Evolutionary conservation across 345 rosid genomes (phyloP).

Genomic region (Salix caprea): DNA sequence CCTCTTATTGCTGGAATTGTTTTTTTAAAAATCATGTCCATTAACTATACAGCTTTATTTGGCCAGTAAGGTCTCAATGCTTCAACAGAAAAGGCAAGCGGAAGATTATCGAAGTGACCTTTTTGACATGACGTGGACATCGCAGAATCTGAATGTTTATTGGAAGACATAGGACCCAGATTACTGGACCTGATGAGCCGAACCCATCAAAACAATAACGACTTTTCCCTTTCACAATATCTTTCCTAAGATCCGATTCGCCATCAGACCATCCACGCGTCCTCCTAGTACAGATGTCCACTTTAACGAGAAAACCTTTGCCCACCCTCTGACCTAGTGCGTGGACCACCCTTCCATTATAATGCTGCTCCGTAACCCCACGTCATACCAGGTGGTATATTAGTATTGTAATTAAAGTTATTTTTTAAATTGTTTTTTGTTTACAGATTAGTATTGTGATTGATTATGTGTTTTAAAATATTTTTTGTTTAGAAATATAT

Average conservation of each 20-base stretch:
- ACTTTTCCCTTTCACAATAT: background rate
- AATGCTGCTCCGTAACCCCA: no score
- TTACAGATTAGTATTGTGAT: no score
- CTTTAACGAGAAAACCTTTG: background rate
- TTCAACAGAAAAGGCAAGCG: no score
- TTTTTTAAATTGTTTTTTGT: no score
- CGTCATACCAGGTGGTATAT: no score
- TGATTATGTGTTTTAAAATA: no score
- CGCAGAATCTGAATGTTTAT: background rate
- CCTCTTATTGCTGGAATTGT: no score
- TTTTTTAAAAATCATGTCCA: no score
- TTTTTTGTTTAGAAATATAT: no score
- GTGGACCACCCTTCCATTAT: background rate
- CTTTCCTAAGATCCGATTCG: slow-evolving; percentile 15
- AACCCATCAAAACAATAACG: background rate
- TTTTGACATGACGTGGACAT: background rate
- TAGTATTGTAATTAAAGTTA: fast-evolving
- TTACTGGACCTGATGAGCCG: background rate
- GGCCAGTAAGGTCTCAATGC: no score
- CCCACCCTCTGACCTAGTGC: background rate
- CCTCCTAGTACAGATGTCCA: background rate
- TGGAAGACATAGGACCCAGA: background rate
- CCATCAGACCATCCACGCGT: slow-evolving; percentile 33
- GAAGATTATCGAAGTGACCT: no score
- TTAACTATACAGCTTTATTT: no score